These are phyloP conservation scores for Tricholoma terreum DNA, from an alignment of 768 basidiomycete species.

Conservation along the genomic window DNA sequence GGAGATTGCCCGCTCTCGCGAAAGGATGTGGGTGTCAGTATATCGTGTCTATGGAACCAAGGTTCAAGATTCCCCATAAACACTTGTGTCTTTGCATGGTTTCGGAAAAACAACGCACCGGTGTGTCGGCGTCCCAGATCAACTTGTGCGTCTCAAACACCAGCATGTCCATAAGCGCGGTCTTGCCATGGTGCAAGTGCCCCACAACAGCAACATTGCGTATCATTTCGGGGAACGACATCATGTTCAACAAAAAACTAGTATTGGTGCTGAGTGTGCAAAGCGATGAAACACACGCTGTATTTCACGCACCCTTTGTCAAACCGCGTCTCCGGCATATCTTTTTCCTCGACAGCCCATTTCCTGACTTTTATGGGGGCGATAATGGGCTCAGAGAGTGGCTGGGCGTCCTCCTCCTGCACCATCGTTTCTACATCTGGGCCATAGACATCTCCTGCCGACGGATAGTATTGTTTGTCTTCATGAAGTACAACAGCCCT, in stretches of 20 bases:
- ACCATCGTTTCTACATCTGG: slow-evolving; percentile 93
- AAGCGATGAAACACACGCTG: neutral
- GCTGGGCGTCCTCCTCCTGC: slow-evolving; percentile 97
- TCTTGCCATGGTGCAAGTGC: slow-evolving; percentile 97
- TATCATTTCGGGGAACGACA: slow-evolving; percentile 89
- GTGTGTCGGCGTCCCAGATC: slow-evolving; percentile 87
- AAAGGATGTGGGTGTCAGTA: slow-evolving; percentile 91
- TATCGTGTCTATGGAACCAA: slow-evolving; percentile 68
- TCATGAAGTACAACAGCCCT: slow-evolving; percentile 91
- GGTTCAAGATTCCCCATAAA: slow-evolving; percentile 6
- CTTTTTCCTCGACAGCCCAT: slow-evolving; percentile 95
- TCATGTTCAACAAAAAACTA: slow-evolving; percentile 92
- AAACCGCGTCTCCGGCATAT: slow-evolving; percentile 94
- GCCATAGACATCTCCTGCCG: slow-evolving; percentile 90
- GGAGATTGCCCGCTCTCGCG: slow-evolving; percentile 86
- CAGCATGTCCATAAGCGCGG: slow-evolving; percentile 95
- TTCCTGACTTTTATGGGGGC: slow-evolving; percentile 93
- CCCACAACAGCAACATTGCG: slow-evolving; percentile 96
- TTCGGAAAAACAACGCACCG: slow-evolving; percentile 46
- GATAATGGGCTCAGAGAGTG: slow-evolving; percentile 90
- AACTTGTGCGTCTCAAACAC: slow-evolving; percentile 96
- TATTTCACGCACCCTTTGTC: slow-evolving; percentile 80
- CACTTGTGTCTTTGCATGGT: neutral
- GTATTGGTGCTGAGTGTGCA: neutral
- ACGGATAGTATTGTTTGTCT: slow-evolving; percentile 97